These are phyloP conservation scores for Populus simonii DNA, from an alignment of 345 rosid genomes.

Conservation along the genomic window DNA sequence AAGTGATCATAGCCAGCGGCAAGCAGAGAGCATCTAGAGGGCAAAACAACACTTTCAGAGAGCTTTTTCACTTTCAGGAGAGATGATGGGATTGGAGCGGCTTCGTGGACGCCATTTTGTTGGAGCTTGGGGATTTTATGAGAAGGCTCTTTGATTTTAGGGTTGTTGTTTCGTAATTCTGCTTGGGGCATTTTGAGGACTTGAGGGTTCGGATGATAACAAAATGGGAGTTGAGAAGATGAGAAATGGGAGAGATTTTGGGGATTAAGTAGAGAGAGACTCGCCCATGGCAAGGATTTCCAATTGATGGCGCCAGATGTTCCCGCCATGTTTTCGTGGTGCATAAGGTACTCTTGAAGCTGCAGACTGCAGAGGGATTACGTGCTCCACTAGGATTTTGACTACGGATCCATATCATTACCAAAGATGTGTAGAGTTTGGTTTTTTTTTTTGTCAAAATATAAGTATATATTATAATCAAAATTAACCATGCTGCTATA, in stretches of 20 bases:
- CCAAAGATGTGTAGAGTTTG: no score
- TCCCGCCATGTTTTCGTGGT: constrained; percentile 13
- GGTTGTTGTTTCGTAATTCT: background rate
- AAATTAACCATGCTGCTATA: no score
- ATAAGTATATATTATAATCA: no score
- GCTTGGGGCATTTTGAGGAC: background rate
- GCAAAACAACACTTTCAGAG: constrained; percentile 69
- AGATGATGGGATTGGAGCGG: background rate
- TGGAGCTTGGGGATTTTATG: no score
- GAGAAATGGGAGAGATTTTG: no score
- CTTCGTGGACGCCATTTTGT: no score
- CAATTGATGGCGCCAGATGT: constrained; percentile 8
- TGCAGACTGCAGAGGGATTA: no score
- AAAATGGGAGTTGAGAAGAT: background rate
- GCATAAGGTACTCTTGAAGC: no score
- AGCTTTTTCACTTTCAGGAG: constrained; percentile 60
- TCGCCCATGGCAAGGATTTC: background rate
- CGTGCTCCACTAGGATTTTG: no score
- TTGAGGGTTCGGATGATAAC: background rate
- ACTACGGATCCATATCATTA: no score
- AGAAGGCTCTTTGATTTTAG: background rate
- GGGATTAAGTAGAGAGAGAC: background rate
- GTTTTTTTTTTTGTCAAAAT: no score
- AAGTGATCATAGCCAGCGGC: constrained; percentile 85
- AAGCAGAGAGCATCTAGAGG: constrained; percentile 62